Evolutionary conservation across 129 eudicot genomes (phyloP).

Genomic region (Ambrosia trifida): DNA sequence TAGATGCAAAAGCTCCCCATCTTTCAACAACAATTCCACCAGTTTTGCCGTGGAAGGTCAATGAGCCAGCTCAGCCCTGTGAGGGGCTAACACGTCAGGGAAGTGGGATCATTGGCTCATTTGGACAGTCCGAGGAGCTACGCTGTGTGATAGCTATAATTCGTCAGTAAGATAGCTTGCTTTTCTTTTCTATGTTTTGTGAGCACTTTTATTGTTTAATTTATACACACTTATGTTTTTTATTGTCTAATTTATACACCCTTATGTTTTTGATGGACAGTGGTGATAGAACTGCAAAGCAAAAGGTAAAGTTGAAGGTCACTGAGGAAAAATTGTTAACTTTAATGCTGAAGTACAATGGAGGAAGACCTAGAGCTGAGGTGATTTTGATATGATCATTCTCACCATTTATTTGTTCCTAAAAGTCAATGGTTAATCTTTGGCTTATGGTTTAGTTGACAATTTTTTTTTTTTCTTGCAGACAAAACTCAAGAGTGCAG

Average conservation of each 20-base stretch:
- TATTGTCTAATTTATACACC: not conserved
- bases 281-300: conserved; percentile 99
- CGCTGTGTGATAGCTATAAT: conserved; percentile 92
- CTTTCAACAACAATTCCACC: conserved; percentile 96
- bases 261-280: conserved; percentile 42
- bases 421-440: conserved; percentile 2
- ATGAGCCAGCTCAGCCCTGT: conserved; percentile 75
- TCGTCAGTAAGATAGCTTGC: conserved; percentile 75
- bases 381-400: conserved; percentile 38
- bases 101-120: conserved; percentile 92
- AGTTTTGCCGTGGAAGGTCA: conserved; percentile 81
- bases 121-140: conserved; percentile 97
- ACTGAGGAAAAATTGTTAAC: conserved; percentile 91
- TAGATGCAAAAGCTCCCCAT: conserved; percentile 99
- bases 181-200: conserved; percentile 16
- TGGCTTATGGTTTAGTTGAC: conserved; percentile 11
- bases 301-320: conserved; percentile 94
- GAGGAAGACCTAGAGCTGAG: conserved; percentile 95
- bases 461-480: conserved; percentile 31
- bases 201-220: conserved; percentile 4
- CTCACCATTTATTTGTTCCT: not conserved
- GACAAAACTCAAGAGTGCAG: conserved; percentile 97
- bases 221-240: conserved; percentile 3
- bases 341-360: conserved; percentile 92
- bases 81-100: conserved; percentile 98